Evolutionary conservation across 2,329 filamentous ascomycete species (phyloP).

Genomic region (Cladosporium sp.): DNA sequence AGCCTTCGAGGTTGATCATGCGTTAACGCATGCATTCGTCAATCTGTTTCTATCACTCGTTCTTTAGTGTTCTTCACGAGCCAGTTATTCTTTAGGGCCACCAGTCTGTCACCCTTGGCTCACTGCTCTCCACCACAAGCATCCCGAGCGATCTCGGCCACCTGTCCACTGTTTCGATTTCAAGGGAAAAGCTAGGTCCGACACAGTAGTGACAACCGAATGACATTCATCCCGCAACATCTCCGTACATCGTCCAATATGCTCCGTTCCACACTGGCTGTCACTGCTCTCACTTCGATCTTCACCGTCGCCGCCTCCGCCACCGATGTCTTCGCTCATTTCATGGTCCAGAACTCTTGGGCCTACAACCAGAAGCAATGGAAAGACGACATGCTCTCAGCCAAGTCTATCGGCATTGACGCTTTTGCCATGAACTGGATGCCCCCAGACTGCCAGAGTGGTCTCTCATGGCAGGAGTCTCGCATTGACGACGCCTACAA

Average conservation of each 20-base stretch:
- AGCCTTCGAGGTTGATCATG: too few relatives aligned
- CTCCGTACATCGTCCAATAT: too few relatives aligned
- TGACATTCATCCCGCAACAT: too few relatives aligned
- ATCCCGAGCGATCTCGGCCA: too few relatives aligned
- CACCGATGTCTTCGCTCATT: slow-evolving; percentile 38
- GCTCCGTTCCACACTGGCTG: slow-evolving; percentile 9
- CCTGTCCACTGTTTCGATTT: slow-evolving; percentile 1
- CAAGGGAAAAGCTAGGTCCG: too few relatives aligned
- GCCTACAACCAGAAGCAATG: slow-evolving; percentile 37
- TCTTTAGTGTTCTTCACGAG: slow-evolving; percentile 16
- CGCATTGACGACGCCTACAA: slow-evolving; percentile 40
- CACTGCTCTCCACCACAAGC: too few relatives aligned
- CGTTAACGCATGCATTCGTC: too few relatives aligned
- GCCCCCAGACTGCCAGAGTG: slow-evolving; percentile 36
- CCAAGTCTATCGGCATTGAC: slow-evolving; percentile 38
- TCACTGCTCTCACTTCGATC: slow-evolving; percentile 12
- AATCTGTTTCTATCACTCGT: slow-evolving; percentile 11
- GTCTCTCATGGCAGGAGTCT: slow-evolving; percentile 34
- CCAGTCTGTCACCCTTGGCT: not conserved
- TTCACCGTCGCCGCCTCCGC: slow-evolving; percentile 30
- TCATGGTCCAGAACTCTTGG: slow-evolving; percentile 40
- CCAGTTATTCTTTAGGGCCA: slow-evolving; percentile 16
- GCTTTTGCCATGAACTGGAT: slow-evolving; percentile 42
- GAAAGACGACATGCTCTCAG: slow-evolving; percentile 36
- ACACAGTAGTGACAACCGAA: too few relatives aligned